Base-by-base conservation (phyloP, 306 rosid species). In the Prunus salicina region DNA sequence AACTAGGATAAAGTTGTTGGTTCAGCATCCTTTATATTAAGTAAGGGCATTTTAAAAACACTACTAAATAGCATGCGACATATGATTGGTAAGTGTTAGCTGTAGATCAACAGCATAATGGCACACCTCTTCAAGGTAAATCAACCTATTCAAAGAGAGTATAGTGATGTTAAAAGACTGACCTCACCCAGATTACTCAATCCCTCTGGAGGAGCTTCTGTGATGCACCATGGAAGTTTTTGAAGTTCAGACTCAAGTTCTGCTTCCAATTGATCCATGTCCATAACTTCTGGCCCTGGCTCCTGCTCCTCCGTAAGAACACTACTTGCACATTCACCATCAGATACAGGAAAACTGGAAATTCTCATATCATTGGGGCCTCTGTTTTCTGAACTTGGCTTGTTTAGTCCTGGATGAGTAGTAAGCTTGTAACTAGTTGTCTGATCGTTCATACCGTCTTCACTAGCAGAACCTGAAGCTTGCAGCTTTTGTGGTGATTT, bases 231-330 rank as follows among this genome's bases (percentile, higher is more conserved):
- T 63, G 97, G 87, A 73, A 91, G 91, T 83, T 88, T 86, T 84
- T 82, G 88, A 45, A 91, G 82, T 82, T 91, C 97, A 47, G 85
- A 79, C 58, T 86, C 93, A 45, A 91, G 93, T 79, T 91, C 97
- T 66, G 93, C 93, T 85, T 89, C 91, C 78, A 91, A 74, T 78
- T 84, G 87, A 85, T 86, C 89, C 84, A 89, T 88, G 79, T 85
- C 91, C 47, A 46, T 78, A 53, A 66, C 66, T 66, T 52, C 85
- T 8, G 75, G 76, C 50, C 79, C 88, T 56, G 83, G 87, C 60
- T 89, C 95, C 86, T 82, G 87, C 45, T 89, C 95, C 82, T 89
- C 97, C 8, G 97, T 88, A 60, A 91, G 86, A 78, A 79, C 87
- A 80, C 97, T 88, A 81, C 93, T 89, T 47, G 78, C 85, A 81